Evolutionary conservation across 129 eudicot species (phyloP), one percentile per base, ranked within the genome.

Genomic region (Flaveria robusta): DNA sequence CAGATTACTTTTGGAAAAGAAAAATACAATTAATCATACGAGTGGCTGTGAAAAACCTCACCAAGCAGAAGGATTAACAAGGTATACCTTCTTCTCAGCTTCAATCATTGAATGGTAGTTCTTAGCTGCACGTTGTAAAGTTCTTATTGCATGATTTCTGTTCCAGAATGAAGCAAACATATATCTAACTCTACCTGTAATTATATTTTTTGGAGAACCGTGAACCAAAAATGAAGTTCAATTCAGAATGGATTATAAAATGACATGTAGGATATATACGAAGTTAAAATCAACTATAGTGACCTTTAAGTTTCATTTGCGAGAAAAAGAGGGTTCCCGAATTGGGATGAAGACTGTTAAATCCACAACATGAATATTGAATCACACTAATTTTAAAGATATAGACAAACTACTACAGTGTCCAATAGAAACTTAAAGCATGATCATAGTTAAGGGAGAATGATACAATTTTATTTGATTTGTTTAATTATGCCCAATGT

Each of bases 131-230:
- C 97, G 97, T 75, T 94, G 97, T 68, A 94, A 84, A 29, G 85
- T 89, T 79, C 91, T 89, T 75, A 82, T 39, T 34, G 97, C 87
- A 79, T 94, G 91, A 82, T 94, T 94, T 85, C 98, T 89, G 79
- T 94, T 94, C 98, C 98, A 94, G 84, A 94, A 94, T 65, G 98
- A 94, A 68, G 98, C 98, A 91, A 94, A 94, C 77, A 85, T 94
- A 62, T 94, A 94, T 86, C 98, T 87, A 71, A 94, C 97, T 85
- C 98, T 86, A 60, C 98, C 98, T 94, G 89, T 72, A 69, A 75
- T 52, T 54, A 72, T 75, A 69, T 31, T 43, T 79, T 71, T 22
- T 62, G 41, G 26, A n/a, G 64, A 37, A 42, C 55, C 12, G 13
- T 64, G 70, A 34, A 45, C 24, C 64, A 66, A 9, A 29, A n/a